Evolutionary conservation across 768 basidiomycete genomes (phyloP), one percentile per base, ranked within the genome.

Genomic region (Auricularia auricula-judae): DNA sequence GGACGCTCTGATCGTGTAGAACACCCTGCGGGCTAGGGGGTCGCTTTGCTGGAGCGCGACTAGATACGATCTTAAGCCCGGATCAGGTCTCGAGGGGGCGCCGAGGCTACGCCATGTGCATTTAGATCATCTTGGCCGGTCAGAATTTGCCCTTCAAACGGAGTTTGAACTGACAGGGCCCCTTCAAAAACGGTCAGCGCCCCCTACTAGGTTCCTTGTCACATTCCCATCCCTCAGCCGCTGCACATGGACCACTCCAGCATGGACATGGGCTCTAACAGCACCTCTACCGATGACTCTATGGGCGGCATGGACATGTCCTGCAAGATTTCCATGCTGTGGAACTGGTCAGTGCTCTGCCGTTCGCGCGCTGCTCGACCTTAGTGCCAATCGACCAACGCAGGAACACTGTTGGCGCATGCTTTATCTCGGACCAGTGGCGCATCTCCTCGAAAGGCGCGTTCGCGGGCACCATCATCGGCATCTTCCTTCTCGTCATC

Each of bases 401-500:
- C 56, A 59, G 56, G 56, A 59, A 71, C 63, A 71, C 71, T 4
- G 66, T 74, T 68, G 72, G 72, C 65, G 36, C 72, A 8, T 74
- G 73, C 66, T 74, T 74, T 68, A 68, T 74, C 64, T 66, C 71
- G 16, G 23, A 47, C n/a, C 47, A 70, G 18, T 74, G 72, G 72
- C 72, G 72, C 59, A 62, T 69, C 61, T 21, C 60, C 2, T 66
- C 71, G 42, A 70, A 70, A 64, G 71, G 67, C 12, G 66, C 61
- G 58, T 74, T 74, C 64, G 73, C 71, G 1, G 72, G 72, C 16
- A 67, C 65, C n/a, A 66, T 73, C 66, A 71, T 74, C 56, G 72
- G 72, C 36, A 65, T 74, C 63, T 72, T 74, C 71, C 59, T 70
- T 44, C 67, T 74, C 33, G 69, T 70, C 36, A 70, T 72, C 21